These are phyloP conservation scores for Ophiostoma perfectum DNA, from an alignment of 2,329 filamentous ascomycete species.

Conservation along the genomic window DNA sequence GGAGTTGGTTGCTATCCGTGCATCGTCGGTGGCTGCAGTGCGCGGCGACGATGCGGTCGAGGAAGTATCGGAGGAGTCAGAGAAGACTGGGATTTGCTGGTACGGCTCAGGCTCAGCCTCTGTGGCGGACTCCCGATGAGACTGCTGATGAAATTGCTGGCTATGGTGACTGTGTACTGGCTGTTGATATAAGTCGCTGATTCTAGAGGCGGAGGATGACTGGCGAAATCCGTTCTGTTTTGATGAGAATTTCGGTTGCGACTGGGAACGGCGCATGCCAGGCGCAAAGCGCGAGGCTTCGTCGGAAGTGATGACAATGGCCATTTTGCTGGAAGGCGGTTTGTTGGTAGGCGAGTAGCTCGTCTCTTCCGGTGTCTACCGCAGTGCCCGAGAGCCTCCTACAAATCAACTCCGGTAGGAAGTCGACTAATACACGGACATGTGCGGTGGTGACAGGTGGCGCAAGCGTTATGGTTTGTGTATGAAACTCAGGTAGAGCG, in stretches of 20 bases:
- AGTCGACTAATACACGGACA: constrained; percentile 5
- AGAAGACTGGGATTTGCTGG: constrained; percentile 36
- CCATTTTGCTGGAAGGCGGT: constrained; percentile 38
- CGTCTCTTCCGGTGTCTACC: neutral
- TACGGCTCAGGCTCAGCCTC: constrained; percentile 10
- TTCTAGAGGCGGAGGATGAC: constrained; percentile 43
- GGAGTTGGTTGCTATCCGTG: constrained; percentile 51
- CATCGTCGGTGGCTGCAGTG: constrained; percentile 48
- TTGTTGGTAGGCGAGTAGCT: neutral
- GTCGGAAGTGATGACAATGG: constrained; percentile 52
- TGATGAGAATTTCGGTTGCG: constrained; percentile 51
- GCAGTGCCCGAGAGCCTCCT: constrained; percentile 24
- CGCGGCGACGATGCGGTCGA: constrained; percentile 50
- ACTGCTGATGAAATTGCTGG: constrained; percentile 16
- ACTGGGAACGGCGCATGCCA: constrained; percentile 54
- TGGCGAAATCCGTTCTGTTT: constrained; percentile 40
- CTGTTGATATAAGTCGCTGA: constrained; percentile 44
- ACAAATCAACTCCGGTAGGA: constrained; percentile 3
- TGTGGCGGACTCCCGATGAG: neutral
- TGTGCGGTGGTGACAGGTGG: neutral
- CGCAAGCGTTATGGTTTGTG: neutral
- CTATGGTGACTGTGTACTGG: constrained; percentile 26
- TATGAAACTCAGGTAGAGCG: neutral
- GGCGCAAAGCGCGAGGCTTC: constrained; percentile 54
- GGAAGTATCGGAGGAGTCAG: constrained; percentile 48